These are phyloP conservation scores for Eucalyptus dawsonii DNA, from an alignment of 345 rosid genomes.

Conservation along the genomic window DNA sequence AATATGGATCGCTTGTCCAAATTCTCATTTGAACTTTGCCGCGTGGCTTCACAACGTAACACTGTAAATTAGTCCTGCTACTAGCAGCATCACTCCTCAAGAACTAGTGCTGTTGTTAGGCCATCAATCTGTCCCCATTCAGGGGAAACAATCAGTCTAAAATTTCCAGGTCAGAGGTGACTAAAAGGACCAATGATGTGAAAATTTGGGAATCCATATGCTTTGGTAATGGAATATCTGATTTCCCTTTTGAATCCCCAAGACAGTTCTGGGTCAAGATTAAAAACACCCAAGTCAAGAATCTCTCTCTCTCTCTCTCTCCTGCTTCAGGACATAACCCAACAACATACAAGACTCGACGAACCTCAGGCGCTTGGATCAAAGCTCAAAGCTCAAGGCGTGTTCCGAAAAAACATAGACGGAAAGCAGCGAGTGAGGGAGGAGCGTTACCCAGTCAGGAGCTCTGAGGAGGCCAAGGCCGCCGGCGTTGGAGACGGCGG, in stretches of 20 bases:
- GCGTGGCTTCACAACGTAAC: not conserved
- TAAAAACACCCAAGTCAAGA: not conserved
- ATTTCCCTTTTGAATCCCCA: not conserved
- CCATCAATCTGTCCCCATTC: not conserved
- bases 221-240: not conserved
- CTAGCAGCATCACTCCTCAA: not conserved
- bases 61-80: not conserved
- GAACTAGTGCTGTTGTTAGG: not conserved
- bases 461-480: slow-evolving; percentile 74
- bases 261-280: not conserved
- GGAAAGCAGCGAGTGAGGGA: not conserved
- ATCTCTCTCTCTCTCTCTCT: not conserved
- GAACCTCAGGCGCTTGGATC: not conserved
- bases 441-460: slow-evolving; percentile 65
- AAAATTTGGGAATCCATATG: not conserved
- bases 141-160: not conserved
- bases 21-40: not conserved
- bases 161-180: not conserved
- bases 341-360: not conserved
- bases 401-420: too few species aligned
- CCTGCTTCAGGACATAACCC: not conserved
- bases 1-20: not conserved
- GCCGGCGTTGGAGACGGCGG: slow-evolving; percentile 87
- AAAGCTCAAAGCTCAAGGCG: not conserved
- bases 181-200: not conserved